Evolutionary conservation across 2,329 filamentous ascomycete species (phyloP).

Genomic region (Alternaria incomplexa): DNA sequence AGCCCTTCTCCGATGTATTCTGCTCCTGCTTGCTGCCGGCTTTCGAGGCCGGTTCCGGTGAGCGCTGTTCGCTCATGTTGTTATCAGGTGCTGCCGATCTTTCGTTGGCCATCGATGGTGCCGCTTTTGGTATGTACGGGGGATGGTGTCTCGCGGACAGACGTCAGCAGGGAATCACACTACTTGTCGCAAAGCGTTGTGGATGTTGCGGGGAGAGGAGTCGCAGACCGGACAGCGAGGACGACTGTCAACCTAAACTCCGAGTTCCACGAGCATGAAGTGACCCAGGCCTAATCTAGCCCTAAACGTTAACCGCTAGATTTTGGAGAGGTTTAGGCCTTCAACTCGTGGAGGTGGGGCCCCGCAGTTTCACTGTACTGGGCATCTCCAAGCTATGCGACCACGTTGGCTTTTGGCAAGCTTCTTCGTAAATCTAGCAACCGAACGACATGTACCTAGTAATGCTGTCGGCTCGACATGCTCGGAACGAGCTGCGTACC

Average conservation of each 20-base stretch:
- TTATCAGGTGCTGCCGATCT: conserved; percentile 14
- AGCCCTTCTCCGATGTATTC: conserved; percentile 17
- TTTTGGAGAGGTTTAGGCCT: conserved; percentile 20
- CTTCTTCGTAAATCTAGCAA: neutral
- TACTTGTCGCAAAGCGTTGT: neutral
- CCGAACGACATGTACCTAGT: neutral
- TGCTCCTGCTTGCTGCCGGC: conserved; percentile 19
- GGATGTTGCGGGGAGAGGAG: conserved; percentile 10
- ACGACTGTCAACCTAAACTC: conserved; percentile 19
- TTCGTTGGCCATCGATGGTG: conserved; percentile 16
- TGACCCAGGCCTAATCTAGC: conserved; percentile 18
- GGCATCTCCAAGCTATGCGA: neutral
- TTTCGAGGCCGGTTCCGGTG: conserved; percentile 19
- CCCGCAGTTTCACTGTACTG: conserved; percentile 30
- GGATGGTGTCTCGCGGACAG: neutral
- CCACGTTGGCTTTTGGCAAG: neutral
- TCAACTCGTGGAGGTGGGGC: conserved; percentile 31
- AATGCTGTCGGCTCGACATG: neutral
- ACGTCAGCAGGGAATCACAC: neutral
- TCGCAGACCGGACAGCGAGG: conserved; percentile 1
- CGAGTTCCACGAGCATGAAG: conserved; percentile 10
- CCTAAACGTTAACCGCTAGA: conserved; percentile 16
- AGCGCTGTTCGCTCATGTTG: conserved; percentile 20
- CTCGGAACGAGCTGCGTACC: neutral
- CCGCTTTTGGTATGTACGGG: neutral